A percentile compares a stretch with the other conserved stretches of the same genome.
phyloP scores from a whole-genome alignment of 73 alveolate species.

The Paramecium tetraurelia region DNA sequence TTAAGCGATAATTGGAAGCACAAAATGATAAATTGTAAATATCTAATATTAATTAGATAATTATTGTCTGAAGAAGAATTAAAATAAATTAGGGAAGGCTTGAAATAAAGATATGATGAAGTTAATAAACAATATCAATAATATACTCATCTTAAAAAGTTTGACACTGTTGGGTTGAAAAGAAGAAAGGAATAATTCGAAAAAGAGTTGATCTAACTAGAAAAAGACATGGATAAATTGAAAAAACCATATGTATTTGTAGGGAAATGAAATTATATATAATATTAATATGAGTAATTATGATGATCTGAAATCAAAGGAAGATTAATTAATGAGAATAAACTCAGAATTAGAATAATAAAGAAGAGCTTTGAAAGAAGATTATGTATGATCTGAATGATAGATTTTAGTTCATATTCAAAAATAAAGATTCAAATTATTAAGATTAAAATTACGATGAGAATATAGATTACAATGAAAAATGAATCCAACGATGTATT shows the following conservation, averaged over 20 bases:
- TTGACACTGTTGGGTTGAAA: slow-evolving; percentile 68
- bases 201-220: background rate
- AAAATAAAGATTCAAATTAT: background rate
- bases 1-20: slow-evolving; percentile 55
- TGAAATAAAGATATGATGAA: slow-evolving; percentile 68
- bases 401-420: background rate
- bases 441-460: background rate
- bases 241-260: slow-evolving; percentile 10
- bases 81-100: slow-evolving; percentile 68
- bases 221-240: slow-evolving; percentile 40
- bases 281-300: background rate
- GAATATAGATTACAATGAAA: background rate
- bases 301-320: background rate
- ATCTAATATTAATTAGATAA: slow-evolving; percentile 40
- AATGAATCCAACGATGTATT: slow-evolving; percentile 16
- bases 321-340: background rate
- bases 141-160: slow-evolving; percentile 68
- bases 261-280: background rate
- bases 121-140: slow-evolving; percentile 63
- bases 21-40: background rate
- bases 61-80: slow-evolving; percentile 66
- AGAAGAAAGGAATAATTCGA: slow-evolving; percentile 29
- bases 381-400: background rate
- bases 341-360: slow-evolving; percentile 20
- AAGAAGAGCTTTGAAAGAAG: slow-evolving; percentile 21